A percentile compares a stretch with the other conserved stretches of the same genome.
Evolutionary conservation across 768 basidiomycete genomes (phyloP).

Genomic region (Boletellus ananiceps): DNA sequence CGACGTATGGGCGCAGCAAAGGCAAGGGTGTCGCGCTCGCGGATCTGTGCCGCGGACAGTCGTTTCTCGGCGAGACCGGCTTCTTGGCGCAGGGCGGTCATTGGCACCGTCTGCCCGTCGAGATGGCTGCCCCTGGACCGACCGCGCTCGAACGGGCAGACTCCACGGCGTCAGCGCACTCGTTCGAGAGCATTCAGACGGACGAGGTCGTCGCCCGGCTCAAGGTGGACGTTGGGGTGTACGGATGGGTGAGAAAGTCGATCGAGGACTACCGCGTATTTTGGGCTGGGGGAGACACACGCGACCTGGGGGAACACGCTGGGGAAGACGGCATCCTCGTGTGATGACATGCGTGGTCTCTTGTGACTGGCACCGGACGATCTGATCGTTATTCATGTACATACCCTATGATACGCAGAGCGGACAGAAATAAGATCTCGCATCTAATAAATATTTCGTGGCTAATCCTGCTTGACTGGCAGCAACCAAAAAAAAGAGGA

Average conservation of each 20-base stretch:
- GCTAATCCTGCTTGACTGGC: constrained; percentile 16
- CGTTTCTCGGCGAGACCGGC: constrained; percentile 59
- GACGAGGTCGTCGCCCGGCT: constrained; percentile 45
- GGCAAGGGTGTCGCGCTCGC: constrained; percentile 42
- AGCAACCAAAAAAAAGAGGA: constrained; percentile 6
- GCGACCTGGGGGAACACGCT: constrained; percentile 19
- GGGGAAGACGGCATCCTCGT: constrained; percentile 32
- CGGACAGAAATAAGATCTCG: constrained; percentile 2
- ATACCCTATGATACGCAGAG: neutral
- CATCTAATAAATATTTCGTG: constrained; percentile 19
- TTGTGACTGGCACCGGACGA: neutral
- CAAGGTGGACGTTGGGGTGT: constrained; percentile 59
- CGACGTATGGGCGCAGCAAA: constrained; percentile 27
- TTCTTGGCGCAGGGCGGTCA: constrained; percentile 44
- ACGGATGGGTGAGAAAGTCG: constrained; percentile 76
- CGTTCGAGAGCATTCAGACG: constrained; percentile 50
- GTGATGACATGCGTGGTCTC: constrained; percentile 1
- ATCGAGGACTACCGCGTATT: constrained; percentile 74
- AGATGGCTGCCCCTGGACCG: constrained; percentile 5
- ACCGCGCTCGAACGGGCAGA: constrained; percentile 39
- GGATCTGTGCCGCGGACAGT: constrained; percentile 50
- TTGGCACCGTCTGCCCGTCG: constrained; percentile 36
- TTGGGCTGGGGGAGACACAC: constrained; percentile 66
- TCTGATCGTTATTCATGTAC: neutral
- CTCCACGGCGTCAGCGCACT: constrained; percentile 41